phyloP scores from a whole-genome alignment of 1,284 basidiomycete species.

The Porogramme epimiltina region DNA sequence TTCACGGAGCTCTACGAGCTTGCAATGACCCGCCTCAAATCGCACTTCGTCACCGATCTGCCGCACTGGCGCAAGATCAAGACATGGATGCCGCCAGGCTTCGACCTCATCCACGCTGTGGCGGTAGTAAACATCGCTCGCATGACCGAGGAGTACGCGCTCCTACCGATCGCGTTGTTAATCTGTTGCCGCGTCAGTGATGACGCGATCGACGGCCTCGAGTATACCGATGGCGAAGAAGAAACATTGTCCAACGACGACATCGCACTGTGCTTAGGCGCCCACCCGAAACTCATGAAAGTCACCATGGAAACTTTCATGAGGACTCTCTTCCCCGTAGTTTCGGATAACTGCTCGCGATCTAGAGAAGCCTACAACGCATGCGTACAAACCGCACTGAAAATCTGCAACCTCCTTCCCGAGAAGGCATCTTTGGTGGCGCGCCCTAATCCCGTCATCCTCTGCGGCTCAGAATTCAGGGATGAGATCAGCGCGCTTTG shows the following conservation, averaged over 20 bases:
- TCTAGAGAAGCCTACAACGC: not conserved
- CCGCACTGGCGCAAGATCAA: no score
- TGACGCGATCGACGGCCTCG: not conserved
- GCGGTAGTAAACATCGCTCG: not conserved
- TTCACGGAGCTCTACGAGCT: not conserved
- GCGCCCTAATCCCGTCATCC: no score
- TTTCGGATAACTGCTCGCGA: not conserved
- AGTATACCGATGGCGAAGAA: not conserved
- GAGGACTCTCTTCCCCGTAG: not conserved
- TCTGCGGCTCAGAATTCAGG: no score
- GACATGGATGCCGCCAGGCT: no score
- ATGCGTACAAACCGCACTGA: not conserved
- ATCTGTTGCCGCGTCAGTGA: not conserved
- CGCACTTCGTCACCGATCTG: not conserved
- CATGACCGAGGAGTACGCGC: not conserved
- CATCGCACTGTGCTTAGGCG: not conserved
- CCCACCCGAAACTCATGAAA: not conserved
- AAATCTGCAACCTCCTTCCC: not conserved
- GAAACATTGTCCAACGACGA: not conserved
- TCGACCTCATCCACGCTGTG: no score
- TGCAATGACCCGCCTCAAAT: not conserved
- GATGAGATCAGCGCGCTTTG: no score
- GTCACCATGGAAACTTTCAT: not conserved
- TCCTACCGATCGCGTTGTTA: not conserved
- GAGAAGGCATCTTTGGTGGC: no score